Conservation (phyloP, 2,329 filamentous ascomycete genomes). For the Alternaria arbusti region DNA sequence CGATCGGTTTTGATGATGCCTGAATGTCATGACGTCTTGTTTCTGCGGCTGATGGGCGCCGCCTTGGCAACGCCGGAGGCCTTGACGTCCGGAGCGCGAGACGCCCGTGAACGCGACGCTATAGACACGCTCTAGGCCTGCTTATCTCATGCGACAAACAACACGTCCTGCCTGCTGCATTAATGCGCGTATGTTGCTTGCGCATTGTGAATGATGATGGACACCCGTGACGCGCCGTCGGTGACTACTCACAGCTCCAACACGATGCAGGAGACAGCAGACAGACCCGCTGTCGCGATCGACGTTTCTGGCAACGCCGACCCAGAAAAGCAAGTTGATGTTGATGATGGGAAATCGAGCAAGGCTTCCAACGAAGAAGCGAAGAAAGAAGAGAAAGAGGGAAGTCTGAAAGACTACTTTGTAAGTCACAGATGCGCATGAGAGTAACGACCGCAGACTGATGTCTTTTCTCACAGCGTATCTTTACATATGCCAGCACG, state of each 20-base stretch:
- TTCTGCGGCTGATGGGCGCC: neutral
- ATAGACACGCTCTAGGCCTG: neutral
- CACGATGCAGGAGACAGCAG: neutral
- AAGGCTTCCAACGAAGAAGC: neutral
- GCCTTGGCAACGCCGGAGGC: neutral
- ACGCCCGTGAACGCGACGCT: neutral
- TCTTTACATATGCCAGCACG: constrained; percentile 16
- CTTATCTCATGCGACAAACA: neutral
- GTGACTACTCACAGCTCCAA: neutral
- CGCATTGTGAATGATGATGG: neutral
- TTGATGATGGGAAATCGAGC: neutral
- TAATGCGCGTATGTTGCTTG: neutral
- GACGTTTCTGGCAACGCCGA: neutral
- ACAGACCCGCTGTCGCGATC: neutral
- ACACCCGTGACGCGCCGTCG: neutral
- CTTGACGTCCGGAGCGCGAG: neutral
- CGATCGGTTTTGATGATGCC: neutral
- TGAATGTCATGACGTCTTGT: neutral
- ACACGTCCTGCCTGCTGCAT: neutral
- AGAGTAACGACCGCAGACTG: neutral
- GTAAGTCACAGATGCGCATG: neutral
- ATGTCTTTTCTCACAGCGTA: constrained; percentile 5
- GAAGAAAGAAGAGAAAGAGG: neutral
- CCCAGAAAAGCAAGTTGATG: neutral
- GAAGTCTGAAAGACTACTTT: constrained; percentile 1